Percentiles rank a stretch among this genome's conserved stretches.
Conservation (phyloP, 768 basidiomycete genomes). For the Lentinula sp. region DNA sequence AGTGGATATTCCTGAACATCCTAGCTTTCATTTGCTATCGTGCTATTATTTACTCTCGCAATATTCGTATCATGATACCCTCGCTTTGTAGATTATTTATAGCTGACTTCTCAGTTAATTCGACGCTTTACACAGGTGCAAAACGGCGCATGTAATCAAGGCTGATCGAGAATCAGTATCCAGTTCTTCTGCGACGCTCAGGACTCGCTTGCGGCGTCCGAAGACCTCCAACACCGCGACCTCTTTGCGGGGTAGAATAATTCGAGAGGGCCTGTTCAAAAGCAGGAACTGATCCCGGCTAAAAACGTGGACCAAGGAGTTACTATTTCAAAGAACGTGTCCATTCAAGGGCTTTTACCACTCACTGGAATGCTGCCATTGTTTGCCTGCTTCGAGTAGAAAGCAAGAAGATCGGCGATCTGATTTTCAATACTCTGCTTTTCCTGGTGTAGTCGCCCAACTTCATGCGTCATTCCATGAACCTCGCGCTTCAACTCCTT, state of each 20-base stretch:
- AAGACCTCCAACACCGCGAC: neutral
- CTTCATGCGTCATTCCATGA: conserved; percentile 65
- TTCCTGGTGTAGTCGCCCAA: conserved; percentile 60
- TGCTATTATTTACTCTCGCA: neutral
- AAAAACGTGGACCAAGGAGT: neutral
- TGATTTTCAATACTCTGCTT: conserved; percentile 61
- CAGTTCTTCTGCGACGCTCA: neutral
- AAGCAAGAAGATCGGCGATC: conserved; percentile 67
- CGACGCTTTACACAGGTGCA: too few species aligned
- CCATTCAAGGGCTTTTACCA: neutral
- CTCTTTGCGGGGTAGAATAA: neutral
- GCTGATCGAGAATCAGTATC: neutral
- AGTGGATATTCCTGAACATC: neutral
- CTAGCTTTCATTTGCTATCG: neutral
- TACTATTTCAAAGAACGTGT: neutral
- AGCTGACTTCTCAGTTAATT: neutral
- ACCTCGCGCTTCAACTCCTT: conserved; percentile 74
- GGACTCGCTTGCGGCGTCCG: conserved; percentile 1
- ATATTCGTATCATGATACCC: neutral
- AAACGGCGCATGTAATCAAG: neutral
- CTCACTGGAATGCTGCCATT: conserved; percentile 19
- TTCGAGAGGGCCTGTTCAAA: neutral
- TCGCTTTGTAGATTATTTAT: neutral
- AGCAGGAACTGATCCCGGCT: neutral
- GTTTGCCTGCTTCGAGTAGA: conserved; percentile 59